Base-by-base conservation (phyloP, 108 stramenopile species). In the Discostella stelligeroides region DNA sequence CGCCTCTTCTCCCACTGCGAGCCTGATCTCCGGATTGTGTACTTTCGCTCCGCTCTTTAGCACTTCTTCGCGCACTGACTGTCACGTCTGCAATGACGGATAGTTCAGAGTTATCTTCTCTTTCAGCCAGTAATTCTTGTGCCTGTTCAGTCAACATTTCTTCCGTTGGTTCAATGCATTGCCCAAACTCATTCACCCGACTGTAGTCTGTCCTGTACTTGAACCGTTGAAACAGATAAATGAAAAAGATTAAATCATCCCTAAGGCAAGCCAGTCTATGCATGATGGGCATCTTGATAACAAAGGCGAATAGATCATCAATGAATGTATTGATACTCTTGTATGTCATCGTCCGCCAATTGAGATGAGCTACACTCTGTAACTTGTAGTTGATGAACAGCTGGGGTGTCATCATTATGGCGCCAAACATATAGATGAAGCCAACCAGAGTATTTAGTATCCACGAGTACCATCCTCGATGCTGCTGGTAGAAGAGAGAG, bases 401-500 rank as follows among this genome's bases (percentile, higher is more conserved):
- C 84, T 96, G 95, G 2, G 95, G 95, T 28, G 90, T 93, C 94
- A 96, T 93, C 81, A 95, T 84, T 18, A 96, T 92, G 60, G 95
- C 95, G 0, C 91, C 95, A 51, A 96, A 93, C 67, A 92, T 86
- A 76, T 95, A 96, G 40, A 96, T 92, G 60, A 88, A 95, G 2
- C 89, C 86, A 25, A 88, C 85, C 2, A 85, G 65, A 17, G 76
- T 82, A 48, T 77, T 75, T 9, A 95, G 43, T 6, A 88, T 70
- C 91, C 91, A 96, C 45, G 72, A 85, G 83, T 92, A 96, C 89
- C 92, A 96, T 25, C 88, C 80, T 62, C 74, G 79, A 83, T 94
- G 91, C 68, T 85, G 73, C 63, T 85, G 82, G 59, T 82, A 70
- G 46, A 92, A 54, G 20, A 96, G 75, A 6, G 80, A 82, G 75